Conservation (phyloP, 2,329 filamentous ascomycete species). For the Ascochyta fabae region DNA sequence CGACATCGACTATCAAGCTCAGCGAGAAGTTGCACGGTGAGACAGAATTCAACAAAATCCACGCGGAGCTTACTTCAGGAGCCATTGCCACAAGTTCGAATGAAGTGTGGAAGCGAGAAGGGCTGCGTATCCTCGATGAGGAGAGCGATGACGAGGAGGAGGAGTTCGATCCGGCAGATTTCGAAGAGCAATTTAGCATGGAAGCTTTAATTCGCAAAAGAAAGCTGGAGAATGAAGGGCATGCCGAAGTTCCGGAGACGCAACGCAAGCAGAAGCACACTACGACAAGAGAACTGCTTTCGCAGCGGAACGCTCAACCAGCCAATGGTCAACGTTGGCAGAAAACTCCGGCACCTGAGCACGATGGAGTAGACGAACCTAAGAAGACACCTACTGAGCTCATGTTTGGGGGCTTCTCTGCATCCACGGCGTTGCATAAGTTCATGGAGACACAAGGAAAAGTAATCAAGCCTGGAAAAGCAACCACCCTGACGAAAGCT, state of each 20-base stretch:
- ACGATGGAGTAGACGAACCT: not conserved
- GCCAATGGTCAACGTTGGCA: constrained; percentile 4
- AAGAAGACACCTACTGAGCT: constrained; percentile 24
- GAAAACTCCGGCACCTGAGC: not conserved
- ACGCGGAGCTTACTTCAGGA: constrained; percentile 42
- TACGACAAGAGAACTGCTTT: not conserved
- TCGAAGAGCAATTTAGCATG: constrained; percentile 40
- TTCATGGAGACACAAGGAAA: constrained; percentile 59
- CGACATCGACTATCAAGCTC: constrained; percentile 46
- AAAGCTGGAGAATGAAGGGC: constrained; percentile 33
- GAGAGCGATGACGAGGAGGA: constrained; percentile 48
- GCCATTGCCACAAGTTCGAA: constrained; percentile 50
- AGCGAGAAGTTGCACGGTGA: constrained; percentile 52
- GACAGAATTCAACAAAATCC: constrained; percentile 44
- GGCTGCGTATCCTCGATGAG: constrained; percentile 54
- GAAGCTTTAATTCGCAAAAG: constrained; percentile 50
- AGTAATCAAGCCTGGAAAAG: not conserved
- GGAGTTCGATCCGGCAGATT: constrained; percentile 31
- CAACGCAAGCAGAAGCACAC: not conserved
- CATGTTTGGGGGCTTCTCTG: constrained; percentile 51
- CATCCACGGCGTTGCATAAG: constrained; percentile 53
- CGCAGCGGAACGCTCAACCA: not conserved
- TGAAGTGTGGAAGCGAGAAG: constrained; percentile 57
- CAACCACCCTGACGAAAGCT: not conserved
- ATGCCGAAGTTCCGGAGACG: constrained; percentile 12